A percentile compares a stretch with the other conserved stretches of the same genome.
Evolutionary conservation across 768 basidiomycete species (phyloP).

Genomic region (Mycena latifolia): DNA sequence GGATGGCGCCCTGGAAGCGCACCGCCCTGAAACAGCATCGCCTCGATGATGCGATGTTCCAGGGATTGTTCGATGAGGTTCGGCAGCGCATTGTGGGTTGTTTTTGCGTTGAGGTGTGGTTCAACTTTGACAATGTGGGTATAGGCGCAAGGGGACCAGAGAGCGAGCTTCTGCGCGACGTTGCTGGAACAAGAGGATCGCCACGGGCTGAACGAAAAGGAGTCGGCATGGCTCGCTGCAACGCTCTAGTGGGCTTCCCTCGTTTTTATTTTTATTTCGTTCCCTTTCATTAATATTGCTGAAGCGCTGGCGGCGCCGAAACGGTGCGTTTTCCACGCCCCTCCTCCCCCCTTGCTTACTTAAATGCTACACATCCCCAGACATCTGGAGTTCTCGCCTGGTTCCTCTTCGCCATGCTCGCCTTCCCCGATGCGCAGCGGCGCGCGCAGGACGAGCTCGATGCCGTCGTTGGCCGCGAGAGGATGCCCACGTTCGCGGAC

Average conservation of each 20-base stretch:
- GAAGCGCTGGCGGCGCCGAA: slow-evolving; percentile 35
- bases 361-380: too few species aligned
- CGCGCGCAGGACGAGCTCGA: slow-evolving; percentile 13
- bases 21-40: slow-evolving; percentile 21
- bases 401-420: slow-evolving; percentile 6
- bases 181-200: slow-evolving; percentile 26
- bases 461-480: not conserved
- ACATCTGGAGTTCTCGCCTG: slow-evolving; percentile 1
- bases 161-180: slow-evolving; percentile 20
- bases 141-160: slow-evolving; percentile 27
- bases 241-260: slow-evolving; percentile 24
- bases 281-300: not conserved
- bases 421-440: not conserved
- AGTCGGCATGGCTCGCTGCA: slow-evolving; percentile 35
- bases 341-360: too few species aligned
- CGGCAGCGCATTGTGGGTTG: not conserved
- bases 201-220: slow-evolving; percentile 23
- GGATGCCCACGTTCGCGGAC: slow-evolving; percentile 16
- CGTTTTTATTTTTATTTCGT: not conserved
- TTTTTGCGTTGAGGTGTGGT: not conserved
- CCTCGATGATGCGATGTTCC: slow-evolving; percentile 37
- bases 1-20: slow-evolving; percentile 32
- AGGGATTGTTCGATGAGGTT: slow-evolving; percentile 25
- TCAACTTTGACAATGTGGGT: not conserved
- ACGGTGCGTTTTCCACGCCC: slow-evolving; percentile 42